Base-by-base conservation (phyloP, 257 asterid genomes). In the Plantago elongata region DNA sequence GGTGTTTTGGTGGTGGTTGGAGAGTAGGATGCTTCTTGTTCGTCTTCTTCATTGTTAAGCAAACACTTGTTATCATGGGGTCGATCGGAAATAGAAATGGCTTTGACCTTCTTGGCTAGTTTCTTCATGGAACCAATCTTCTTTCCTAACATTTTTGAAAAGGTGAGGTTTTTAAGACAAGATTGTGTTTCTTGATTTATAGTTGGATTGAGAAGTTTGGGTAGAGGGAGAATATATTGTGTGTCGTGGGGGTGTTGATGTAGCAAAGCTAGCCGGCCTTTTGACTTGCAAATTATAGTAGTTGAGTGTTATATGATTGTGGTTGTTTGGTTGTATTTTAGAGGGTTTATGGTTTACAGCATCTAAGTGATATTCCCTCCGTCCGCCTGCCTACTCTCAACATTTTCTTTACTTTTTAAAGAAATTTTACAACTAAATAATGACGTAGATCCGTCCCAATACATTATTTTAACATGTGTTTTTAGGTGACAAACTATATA, bases 111-210 rank as follows among this genome's bases (percentile, higher is more conserved):
- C 81, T 75, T 85, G 55, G 78, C 82, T 48, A 85, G 72, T 65
- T 85, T 87, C 74, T 75, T 85, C 83, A 87, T 72, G 9, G 95
- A 87, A 30, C 81, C 86, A n/a, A 90, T 69, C 59, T 75, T 90
- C 69, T 83, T 90, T 0, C 94, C 82, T 9, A 81, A 61, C 95
- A 87, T 83, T 44, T 51, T 65, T 30, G 45, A 9, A 37, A 5
- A 13, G 34, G n/a, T 56, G 47, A 55, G 43, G 38, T 54, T 29
- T 44, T 58, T 29, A 17, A 34, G 30, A 37, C 61, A 49, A 11
- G 64, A 7, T 12, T 12, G 64, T 38, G 4, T 51, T 74, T 70
- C 29, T 66, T 64, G 75, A 9, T 56, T 37, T 62, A 46, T 46
- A 52, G 49, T 34, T 27, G 61, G 57, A 64, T 50, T 72, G 57